Evolutionary conservation across 176 grass and related monocot species (phyloP).

Genomic region (Aegilops tauschii): DNA sequence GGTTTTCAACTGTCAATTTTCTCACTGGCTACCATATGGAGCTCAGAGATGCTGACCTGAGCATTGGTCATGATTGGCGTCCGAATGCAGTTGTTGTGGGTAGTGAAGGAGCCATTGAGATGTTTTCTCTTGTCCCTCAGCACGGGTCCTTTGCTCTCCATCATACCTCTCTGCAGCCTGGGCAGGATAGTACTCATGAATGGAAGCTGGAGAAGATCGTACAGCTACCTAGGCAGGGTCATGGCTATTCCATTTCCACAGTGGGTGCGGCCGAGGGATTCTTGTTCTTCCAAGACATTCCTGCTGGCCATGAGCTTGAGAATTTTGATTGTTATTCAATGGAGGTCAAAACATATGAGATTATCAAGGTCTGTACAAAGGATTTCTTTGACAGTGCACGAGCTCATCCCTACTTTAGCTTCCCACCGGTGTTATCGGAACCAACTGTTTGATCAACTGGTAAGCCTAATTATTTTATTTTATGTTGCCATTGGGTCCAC

Average conservation of each 20-base stretch:
- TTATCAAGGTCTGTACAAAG: neutral
- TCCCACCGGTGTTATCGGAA: neutral
- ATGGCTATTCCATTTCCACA: neutral
- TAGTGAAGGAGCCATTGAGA: neutral
- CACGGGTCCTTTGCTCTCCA: neutral
- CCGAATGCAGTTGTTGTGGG: neutral
- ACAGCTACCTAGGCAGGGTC: neutral
- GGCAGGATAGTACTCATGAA: neutral
- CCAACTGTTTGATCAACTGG: constrained; percentile 6
- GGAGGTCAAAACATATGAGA: neutral
- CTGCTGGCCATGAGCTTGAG: too few species aligned
- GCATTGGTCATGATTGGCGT: too few species aligned
- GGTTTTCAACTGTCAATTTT: neutral
- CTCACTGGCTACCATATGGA: too few species aligned
- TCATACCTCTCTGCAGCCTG: neutral
- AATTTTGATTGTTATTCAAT: neutral
- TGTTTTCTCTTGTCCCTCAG: too few species aligned
- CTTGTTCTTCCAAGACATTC: neutral
- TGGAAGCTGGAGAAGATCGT: neutral
- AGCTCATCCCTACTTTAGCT: neutral
- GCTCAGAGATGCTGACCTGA: too few species aligned
- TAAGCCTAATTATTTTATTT: neutral
- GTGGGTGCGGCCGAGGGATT: neutral
- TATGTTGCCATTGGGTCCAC: too few species aligned
- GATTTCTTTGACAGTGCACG: too few species aligned